Evolutionary conservation across 202 grass and related monocot genomes (phyloP).

Genomic region (Digitaria exilis): DNA sequence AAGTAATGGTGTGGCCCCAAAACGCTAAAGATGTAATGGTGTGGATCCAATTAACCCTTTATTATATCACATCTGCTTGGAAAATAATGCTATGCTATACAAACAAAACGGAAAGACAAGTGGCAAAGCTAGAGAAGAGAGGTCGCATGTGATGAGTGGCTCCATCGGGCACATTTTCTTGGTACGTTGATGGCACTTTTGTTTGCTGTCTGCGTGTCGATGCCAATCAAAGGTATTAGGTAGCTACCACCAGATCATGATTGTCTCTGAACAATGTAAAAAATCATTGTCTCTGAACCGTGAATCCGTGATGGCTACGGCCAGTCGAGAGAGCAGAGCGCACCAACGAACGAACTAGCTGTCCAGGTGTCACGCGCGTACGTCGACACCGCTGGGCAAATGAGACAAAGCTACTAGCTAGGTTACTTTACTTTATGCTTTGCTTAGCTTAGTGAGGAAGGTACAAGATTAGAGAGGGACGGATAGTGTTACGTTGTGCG

Average conservation of each 20-base stretch:
- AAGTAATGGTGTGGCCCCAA: too few species aligned
- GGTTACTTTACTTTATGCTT: background rate
- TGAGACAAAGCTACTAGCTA: background rate
- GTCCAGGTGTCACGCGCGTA: background rate
- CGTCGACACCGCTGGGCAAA: background rate
- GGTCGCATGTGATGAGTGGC: background rate
- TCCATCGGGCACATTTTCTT: background rate
- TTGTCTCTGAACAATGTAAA: background rate
- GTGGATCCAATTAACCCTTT: too few species aligned
- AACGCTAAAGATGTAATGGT: too few species aligned
- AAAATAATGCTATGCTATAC: too few species aligned
- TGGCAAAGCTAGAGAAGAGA: background rate
- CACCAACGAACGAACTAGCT: background rate
- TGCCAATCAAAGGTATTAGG: background rate
- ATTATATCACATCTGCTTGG: too few species aligned
- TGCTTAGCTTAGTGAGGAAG: background rate
- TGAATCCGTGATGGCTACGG: background rate
- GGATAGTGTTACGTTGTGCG: background rate
- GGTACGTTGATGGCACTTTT: too few species aligned
- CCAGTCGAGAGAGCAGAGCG: background rate
- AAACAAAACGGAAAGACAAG: background rate
- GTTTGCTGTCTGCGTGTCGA: background rate
- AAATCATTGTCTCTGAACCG: background rate
- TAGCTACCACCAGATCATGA: too few species aligned
- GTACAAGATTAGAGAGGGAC: background rate